These are phyloP conservation scores for Suillus paluster DNA, from an alignment of 768 basidiomycete genomes.

Conservation along the genomic window DNA sequence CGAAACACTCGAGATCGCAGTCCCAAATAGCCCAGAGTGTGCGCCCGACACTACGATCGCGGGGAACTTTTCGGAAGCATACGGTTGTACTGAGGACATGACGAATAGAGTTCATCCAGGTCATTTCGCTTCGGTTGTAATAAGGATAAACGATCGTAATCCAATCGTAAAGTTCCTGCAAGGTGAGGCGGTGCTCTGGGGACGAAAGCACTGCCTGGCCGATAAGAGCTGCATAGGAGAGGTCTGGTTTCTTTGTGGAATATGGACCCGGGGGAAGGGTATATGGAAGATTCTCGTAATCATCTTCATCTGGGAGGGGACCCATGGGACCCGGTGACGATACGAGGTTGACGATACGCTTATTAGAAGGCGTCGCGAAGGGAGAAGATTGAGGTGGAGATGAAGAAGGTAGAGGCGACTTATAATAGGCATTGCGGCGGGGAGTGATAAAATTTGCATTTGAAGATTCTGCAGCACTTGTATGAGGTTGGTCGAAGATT, in stretches of 20 bases:
- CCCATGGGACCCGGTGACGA: slow-evolving; percentile 85
- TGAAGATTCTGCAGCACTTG: slow-evolving; percentile 34
- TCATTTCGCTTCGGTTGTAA: slow-evolving; percentile 90
- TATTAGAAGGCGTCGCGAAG: slow-evolving; percentile 60
- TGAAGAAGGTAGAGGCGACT: slow-evolving; percentile 60
- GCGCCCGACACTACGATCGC: slow-evolving; percentile 78
- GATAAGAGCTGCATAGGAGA: slow-evolving; percentile 94
- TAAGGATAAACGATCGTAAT: slow-evolving; percentile 93
- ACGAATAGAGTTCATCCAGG: slow-evolving; percentile 99
- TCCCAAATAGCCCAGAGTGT: slow-evolving; percentile 90
- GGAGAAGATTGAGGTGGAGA: slow-evolving; percentile 67
- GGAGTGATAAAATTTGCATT: slow-evolving; percentile 55
- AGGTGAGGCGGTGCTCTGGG: slow-evolving; percentile 78
- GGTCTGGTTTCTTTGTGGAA: slow-evolving; percentile 76
- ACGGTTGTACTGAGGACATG: slow-evolving; percentile 94
- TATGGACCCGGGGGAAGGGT: slow-evolving; percentile 86
- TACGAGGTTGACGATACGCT: slow-evolving; percentile 69
- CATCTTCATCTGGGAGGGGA: slow-evolving; percentile 63
- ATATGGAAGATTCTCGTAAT: slow-evolving; percentile 71
- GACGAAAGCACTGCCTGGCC: slow-evolving; percentile 93
- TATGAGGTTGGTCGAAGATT: slow-evolving; percentile 35
- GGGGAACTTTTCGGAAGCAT: slow-evolving; percentile 84
- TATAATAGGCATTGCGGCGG: slow-evolving; percentile 45
- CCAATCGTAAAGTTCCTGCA: slow-evolving; percentile 97
- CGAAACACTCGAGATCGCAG: slow-evolving; percentile 82